These are phyloP conservation scores for Fusarium begoniae DNA, from an alignment of 2,329 filamentous ascomycete species.

Conservation along the genomic window DNA sequence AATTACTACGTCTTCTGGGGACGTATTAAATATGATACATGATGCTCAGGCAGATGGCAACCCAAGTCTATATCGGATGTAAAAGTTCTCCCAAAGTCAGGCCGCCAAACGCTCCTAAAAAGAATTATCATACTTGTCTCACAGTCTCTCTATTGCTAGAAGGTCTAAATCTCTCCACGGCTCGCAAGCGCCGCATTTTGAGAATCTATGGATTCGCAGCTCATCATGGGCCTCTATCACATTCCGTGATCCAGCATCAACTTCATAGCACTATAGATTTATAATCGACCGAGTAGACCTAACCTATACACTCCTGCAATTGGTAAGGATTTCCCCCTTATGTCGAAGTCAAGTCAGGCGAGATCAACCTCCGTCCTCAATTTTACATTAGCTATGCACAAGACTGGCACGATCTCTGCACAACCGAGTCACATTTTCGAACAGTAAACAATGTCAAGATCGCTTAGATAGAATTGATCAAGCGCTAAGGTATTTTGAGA, in stretches of 20 bases:
- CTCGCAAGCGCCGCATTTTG: not conserved
- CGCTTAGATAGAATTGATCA: slow-evolving; percentile 14
- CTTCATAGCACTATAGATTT: not conserved
- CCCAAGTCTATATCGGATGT: not conserved
- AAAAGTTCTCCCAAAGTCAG: not conserved
- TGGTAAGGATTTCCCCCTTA: not conserved
- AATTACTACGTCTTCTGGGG: not conserved
- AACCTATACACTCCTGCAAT: not conserved
- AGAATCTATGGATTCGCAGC: not conserved
- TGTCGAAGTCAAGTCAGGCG: not conserved
- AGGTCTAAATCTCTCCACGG: not conserved
- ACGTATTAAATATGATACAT: not conserved
- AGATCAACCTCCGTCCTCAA: not conserved
- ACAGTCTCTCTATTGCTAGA: not conserved
- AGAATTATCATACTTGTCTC: not conserved
- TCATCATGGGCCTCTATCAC: not conserved
- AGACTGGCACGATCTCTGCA: not conserved
- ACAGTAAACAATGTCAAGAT: not conserved
- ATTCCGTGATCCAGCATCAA: not conserved
- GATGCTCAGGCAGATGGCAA: not conserved
- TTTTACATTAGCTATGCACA: not conserved
- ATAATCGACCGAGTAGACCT: not conserved
- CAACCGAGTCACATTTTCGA: not conserved
- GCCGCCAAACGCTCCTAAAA: not conserved
- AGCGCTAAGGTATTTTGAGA: slow-evolving; percentile 19